phyloP scores from a whole-genome alignment of 192 early-diverging fungal genomes.

The Mortierella antarctica region DNA sequence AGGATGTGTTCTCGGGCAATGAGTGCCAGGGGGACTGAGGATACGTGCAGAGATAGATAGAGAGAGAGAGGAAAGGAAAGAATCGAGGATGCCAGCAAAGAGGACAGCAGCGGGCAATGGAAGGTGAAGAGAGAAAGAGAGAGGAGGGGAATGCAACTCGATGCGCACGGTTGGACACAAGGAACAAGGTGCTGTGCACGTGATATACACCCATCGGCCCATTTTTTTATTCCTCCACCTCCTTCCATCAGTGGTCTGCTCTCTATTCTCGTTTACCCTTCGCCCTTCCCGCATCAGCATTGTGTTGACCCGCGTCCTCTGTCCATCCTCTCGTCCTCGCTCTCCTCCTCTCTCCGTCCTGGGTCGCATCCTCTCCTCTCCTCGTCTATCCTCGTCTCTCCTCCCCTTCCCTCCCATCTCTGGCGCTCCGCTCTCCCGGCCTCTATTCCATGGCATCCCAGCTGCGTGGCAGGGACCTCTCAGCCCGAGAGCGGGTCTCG shows the following conservation, averaged over 20 bases:
- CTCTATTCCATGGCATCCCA: slow-evolving; percentile 24
- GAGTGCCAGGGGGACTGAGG: not conserved
- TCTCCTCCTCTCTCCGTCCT: not conserved
- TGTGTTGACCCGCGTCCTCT: not conserved
- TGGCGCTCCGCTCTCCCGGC: not conserved
- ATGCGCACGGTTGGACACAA: too few species aligned
- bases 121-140: slow-evolving; percentile 1
- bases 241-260: not conserved
- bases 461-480: slow-evolving; percentile 23
- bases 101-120: not conserved
- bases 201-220: too few species aligned
- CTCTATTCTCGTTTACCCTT: not conserved
- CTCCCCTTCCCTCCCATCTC: not conserved
- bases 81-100: not conserved
- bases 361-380: not conserved
- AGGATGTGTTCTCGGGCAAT: not conserved
- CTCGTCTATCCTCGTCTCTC: not conserved
- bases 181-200: too few species aligned
- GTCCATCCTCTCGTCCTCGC: not conserved
- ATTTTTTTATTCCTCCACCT: not conserved
- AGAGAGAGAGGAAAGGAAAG: not conserved
- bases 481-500: slow-evolving; percentile 62
- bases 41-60: not conserved
- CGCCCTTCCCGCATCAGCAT: not conserved
- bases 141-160: not conserved